A percentile compares a stretch with the other conserved stretches of the same genome.
Evolutionary conservation across 805 yeast genomes (phyloP).

Genomic region (Lachancea thermotolerans): DNA sequence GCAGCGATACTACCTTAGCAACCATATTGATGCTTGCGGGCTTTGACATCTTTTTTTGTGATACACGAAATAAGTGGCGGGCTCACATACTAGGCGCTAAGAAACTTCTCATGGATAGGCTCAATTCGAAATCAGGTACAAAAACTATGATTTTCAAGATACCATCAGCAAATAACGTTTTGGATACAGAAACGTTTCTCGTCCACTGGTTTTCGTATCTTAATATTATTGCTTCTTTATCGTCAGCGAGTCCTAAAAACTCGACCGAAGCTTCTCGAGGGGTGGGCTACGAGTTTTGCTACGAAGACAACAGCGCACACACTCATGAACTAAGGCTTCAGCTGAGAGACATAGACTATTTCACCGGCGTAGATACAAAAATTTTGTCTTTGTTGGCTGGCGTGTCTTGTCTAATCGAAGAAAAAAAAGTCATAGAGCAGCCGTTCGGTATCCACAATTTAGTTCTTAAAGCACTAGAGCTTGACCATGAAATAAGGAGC

Average conservation of each 20-base stretch:
- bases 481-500: conserved; percentile 30
- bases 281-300: conserved; percentile 5
- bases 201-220: conserved; percentile 64
- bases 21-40: conserved; percentile 52
- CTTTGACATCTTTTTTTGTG: conserved; percentile 44
- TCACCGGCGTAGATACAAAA: conserved; percentile 60
- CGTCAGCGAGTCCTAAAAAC: conserved; percentile 37
- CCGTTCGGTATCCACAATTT: conserved; percentile 14
- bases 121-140: conserved; percentile 17
- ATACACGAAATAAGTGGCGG: conserved; percentile 46
- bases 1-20: conserved; percentile 6
- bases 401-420: conserved; percentile 33
- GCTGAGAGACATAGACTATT: conserved; percentile 46
- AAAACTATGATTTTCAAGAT: not conserved
- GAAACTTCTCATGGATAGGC: conserved; percentile 3
- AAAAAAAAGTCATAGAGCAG: conserved; percentile 25
- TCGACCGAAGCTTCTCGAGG: not conserved
- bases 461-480: conserved; percentile 34
- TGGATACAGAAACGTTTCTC: conserved; percentile 38
- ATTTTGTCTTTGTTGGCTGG: conserved; percentile 53
- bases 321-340: not conserved
- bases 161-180: not conserved
- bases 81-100: conserved; percentile 40
- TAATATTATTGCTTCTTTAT: conserved; percentile 57
- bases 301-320: not conserved